These are phyloP conservation scores for Neonectria faginata DNA, from an alignment of 2,329 filamentous ascomycete species.

Conservation along the genomic window DNA sequence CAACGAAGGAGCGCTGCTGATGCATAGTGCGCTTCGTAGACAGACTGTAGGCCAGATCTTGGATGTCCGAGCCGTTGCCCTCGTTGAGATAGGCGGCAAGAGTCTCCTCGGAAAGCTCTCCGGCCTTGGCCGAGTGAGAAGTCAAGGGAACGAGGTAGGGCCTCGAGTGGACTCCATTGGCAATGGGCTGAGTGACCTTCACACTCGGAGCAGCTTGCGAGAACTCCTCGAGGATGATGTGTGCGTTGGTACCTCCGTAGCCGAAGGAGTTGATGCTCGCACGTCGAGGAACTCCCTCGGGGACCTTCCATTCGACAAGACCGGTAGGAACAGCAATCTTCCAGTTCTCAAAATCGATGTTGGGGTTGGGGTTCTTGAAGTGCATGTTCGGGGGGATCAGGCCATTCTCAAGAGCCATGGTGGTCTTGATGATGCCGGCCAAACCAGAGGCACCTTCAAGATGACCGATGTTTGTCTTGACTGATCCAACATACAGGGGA, in stretches of 20 bases:
- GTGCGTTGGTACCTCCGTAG: slow-evolving; percentile 45
- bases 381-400: slow-evolving; percentile 39
- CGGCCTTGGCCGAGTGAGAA: slow-evolving; percentile 39
- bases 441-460: slow-evolving; percentile 39
- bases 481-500: slow-evolving; percentile 27
- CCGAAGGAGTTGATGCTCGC: slow-evolving; percentile 46
- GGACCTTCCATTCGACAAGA: slow-evolving; percentile 28
- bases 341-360: slow-evolving; percentile 45
- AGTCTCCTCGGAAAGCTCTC: slow-evolving; percentile 37
- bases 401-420: slow-evolving; percentile 39
- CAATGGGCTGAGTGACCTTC: slow-evolving; percentile 26
- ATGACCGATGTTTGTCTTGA: slow-evolving; percentile 47
- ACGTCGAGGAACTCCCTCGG: slow-evolving; percentile 25
- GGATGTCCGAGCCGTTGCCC: slow-evolving; percentile 26
- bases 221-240: slow-evolving; percentile 40
- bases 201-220: slow-evolving; percentile 26
- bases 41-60: slow-evolving; percentile 39
- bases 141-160: slow-evolving; percentile 39
- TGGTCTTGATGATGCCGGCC: slow-evolving; percentile 40
- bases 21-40: slow-evolving; percentile 38
- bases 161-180: slow-evolving; percentile 34
- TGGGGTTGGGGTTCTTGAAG: slow-evolving; percentile 36
- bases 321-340: slow-evolving; percentile 37
- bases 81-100: slow-evolving; percentile 32
- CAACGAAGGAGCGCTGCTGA: slow-evolving; percentile 40